Conservation (phyloP, 2,329 filamentous ascomycete species). For the Fusarium odoratissimum region DNA sequence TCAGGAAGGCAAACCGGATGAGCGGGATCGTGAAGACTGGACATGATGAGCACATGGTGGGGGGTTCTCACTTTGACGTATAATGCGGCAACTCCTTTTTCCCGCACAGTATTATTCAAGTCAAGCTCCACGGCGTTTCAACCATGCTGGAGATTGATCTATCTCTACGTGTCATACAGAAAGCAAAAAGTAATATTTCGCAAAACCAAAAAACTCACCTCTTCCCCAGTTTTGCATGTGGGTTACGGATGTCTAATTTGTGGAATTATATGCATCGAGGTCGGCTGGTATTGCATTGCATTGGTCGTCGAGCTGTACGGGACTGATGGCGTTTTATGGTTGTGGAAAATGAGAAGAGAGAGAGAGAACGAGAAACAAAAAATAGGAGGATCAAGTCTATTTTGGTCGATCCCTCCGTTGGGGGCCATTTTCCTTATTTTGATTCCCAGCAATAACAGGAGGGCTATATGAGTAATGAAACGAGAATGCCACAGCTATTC, state of each 20-base stretch:
- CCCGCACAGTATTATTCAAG: conserved; percentile 28
- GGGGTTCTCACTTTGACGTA: conserved; percentile 71
- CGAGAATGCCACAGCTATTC: conserved; percentile 28
- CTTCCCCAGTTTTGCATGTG: conserved; percentile 31
- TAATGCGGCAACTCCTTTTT: conserved; percentile 51
- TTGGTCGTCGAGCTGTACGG: conserved; percentile 44
- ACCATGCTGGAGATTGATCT: conserved; percentile 40
- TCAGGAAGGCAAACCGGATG: conserved; percentile 68
- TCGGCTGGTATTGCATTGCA: conserved; percentile 47
- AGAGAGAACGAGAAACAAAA: conserved; percentile 2
- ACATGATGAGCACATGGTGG: conserved; percentile 73
- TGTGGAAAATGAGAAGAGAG: conserved; percentile 33
- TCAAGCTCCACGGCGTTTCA: conserved; percentile 42
- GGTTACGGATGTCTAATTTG: conserved; percentile 46
- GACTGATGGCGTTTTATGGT: conserved; percentile 47
- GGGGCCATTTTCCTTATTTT: conserved; percentile 28
- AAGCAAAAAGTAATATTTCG: conserved; percentile 47
- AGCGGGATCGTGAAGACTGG: conserved; percentile 70
- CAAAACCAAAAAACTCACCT: conserved; percentile 32
- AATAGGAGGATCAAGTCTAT: conserved; percentile 11
- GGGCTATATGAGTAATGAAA: conserved; percentile 39
- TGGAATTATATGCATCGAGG: conserved; percentile 51
- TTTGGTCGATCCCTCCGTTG: conserved; percentile 10
- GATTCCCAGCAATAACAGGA: conserved; percentile 32
- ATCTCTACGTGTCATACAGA: conserved; percentile 42